phyloP scores from a whole-genome alignment of 2,329 filamentous ascomycete species.

The Lachnellula suecica region DNA sequence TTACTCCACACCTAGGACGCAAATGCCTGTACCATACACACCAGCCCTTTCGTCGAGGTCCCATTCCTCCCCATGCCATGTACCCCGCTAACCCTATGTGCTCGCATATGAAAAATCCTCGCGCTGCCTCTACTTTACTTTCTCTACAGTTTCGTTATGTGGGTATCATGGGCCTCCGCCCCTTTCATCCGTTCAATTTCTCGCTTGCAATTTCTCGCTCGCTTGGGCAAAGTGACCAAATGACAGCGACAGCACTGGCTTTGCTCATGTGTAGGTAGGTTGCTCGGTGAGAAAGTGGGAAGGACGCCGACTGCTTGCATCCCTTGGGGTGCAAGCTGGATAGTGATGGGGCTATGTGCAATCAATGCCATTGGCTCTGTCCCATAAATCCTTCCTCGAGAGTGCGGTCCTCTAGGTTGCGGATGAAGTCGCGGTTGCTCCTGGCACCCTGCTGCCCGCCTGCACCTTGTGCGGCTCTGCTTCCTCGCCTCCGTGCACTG shows the following conservation, averaged over 20 bases:
- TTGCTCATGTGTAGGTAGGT: constrained; percentile 3
- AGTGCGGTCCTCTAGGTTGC: constrained; percentile 90
- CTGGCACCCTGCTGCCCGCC: constrained; percentile 51
- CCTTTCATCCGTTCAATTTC: neutral
- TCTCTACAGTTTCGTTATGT: neutral
- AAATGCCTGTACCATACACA: neutral
- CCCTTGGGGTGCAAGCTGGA: constrained; percentile 15
- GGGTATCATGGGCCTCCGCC: too few species aligned
- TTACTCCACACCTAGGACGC: too few species aligned
- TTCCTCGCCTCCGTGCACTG: constrained; percentile 71
- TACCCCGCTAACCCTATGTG: neutral
- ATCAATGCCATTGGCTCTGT: constrained; percentile 68
- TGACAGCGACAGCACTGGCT: neutral
- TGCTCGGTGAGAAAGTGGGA: constrained; percentile 10
- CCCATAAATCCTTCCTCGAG: constrained; percentile 89
- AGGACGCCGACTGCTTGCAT: constrained; percentile 13
- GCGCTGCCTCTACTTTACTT: neutral
- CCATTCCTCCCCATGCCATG: neutral
- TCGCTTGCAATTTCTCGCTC: neutral
- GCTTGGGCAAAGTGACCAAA: constrained; percentile 3
- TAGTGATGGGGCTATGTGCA: constrained; percentile 41
- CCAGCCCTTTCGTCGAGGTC: neutral
- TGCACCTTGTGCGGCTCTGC: constrained; percentile 64
- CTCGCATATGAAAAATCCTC: neutral
- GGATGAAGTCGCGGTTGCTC: constrained; percentile 83